phyloP scores from a whole-genome alignment of 768 basidiomycete genomes.

The Psilocybe azurescens region DNA sequence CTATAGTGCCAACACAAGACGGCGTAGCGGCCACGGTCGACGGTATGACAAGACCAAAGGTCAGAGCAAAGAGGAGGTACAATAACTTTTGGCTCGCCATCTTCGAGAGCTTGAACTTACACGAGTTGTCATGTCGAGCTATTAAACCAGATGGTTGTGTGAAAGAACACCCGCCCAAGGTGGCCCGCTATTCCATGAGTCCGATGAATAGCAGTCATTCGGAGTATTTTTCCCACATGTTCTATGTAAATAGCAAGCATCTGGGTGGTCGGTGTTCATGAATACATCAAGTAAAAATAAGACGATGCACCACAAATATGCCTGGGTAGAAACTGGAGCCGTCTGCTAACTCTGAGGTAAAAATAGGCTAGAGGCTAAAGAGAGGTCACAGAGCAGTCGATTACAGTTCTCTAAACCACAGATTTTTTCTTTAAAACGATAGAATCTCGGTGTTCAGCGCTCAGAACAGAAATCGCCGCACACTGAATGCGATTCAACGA shows the following conservation, averaged over 20 bases:
- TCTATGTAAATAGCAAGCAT: background rate
- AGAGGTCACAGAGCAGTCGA: too few relatives aligned
- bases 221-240: constrained; percentile 8
- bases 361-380: too few relatives aligned
- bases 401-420: too few relatives aligned
- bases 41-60: background rate
- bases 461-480: too few relatives aligned
- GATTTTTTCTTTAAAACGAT: too few relatives aligned
- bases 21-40: constrained; percentile 9
- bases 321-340: too few relatives aligned
- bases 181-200: background rate
- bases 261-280: background rate
- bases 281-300: background rate
- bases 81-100: background rate
- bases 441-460: too few relatives aligned
- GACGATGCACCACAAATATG: background rate
- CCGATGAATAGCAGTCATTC: background rate
- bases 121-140: background rate
- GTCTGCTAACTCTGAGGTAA: too few relatives aligned
- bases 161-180: background rate
- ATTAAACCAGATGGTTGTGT: constrained; percentile 11
- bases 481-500: too few relatives aligned
- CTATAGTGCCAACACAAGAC: constrained; percentile 23
- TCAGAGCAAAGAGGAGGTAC: background rate
- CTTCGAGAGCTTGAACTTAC: background rate